A percentile compares a stretch with the other conserved stretches of the same genome.
phyloP scores from a whole-genome alignment of 192 early-diverging fungal genomes.

The Backusella macrospora region DNA sequence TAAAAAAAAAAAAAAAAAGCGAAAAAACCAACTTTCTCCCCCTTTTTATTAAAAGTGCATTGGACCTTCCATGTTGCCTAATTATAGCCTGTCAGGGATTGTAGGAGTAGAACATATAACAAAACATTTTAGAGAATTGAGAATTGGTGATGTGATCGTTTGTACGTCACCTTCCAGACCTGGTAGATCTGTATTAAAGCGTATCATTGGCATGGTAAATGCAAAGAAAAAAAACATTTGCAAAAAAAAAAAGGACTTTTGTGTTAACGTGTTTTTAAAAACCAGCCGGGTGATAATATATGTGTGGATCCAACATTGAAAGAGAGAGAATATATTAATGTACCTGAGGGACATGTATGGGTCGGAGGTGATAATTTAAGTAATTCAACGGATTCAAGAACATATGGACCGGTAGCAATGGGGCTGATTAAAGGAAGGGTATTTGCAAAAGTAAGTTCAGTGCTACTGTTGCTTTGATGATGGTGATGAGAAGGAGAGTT shows the following conservation, averaged over 20 bases:
- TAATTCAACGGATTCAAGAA: slow-evolving; percentile 90
- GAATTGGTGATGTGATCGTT: slow-evolving; percentile 80
- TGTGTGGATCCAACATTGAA: slow-evolving; percentile 73
- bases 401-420: slow-evolving; percentile 86
- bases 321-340: slow-evolving; percentile 61
- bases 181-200: slow-evolving; percentile 72
- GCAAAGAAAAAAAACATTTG: background rate
- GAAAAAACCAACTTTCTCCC: too few species aligned
- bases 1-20: too few species aligned
- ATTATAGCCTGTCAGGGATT: slow-evolving; percentile 77
- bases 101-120: slow-evolving; percentile 75
- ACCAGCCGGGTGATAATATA: slow-evolving; percentile 68
- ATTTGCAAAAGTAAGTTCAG: slow-evolving; percentile 59
- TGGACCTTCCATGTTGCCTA: slow-evolving; percentile 95
- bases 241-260: too few species aligned
- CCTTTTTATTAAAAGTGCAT: slow-evolving; percentile 69
- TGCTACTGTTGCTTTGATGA: too few species aligned
- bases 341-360: slow-evolving; percentile 90
- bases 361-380: slow-evolving; percentile 88
- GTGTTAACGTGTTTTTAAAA: too few species aligned
- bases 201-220: slow-evolving; percentile 79
- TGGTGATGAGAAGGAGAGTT: too few species aligned
- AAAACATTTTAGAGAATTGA: slow-evolving; percentile 51
- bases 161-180: slow-evolving; percentile 74
- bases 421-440: slow-evolving; percentile 81